Percentiles rank a stretch among this genome's conserved stretches.
phyloP scores from a whole-genome alignment of 495 filamentous ascomycete genomes.

The Annulohypoxylon moriforme region DNA sequence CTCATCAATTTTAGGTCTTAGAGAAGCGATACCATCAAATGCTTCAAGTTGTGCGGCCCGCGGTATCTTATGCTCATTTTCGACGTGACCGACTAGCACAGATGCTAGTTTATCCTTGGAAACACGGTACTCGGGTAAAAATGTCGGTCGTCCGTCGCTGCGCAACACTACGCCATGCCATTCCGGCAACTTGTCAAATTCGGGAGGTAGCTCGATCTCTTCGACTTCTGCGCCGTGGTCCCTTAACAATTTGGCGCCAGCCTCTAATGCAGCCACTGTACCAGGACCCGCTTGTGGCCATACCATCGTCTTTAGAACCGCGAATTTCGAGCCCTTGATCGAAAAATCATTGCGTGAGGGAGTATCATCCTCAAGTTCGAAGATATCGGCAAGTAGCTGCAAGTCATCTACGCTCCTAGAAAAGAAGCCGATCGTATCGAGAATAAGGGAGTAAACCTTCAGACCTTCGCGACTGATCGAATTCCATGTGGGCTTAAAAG shows the following conservation, averaged over 20 bases:
- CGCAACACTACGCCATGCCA: constrained; percentile 57
- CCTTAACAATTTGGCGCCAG: constrained; percentile 53
- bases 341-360: constrained; percentile 43
- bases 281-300: constrained; percentile 63
- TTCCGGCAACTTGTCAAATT: constrained; percentile 55
- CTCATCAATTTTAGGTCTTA: constrained; percentile 60
- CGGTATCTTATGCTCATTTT: constrained; percentile 53
- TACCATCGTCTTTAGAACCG: constrained; percentile 57
- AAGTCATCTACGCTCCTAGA: constrained; percentile 63
- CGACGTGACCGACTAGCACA: constrained; percentile 55
- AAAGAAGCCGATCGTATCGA: constrained; percentile 67
- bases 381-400: constrained; percentile 59
- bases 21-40: constrained; percentile 57
- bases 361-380: constrained; percentile 61
- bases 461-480: constrained; percentile 65
- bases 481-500: constrained; percentile 68
- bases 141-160: constrained; percentile 56
- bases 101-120: constrained; percentile 55
- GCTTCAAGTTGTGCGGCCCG: constrained; percentile 56
- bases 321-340: constrained; percentile 59
- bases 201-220: constrained; percentile 58
- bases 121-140: constrained; percentile 59
- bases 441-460: constrained; percentile 58
- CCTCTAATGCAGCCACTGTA: constrained; percentile 56
- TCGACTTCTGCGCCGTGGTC: constrained; percentile 58